Percentiles rank a stretch among this genome's conserved stretches.
Conservation (phyloP, 2,329 filamentous ascomycete species). For the Cladophialophora chaetospira region DNA sequence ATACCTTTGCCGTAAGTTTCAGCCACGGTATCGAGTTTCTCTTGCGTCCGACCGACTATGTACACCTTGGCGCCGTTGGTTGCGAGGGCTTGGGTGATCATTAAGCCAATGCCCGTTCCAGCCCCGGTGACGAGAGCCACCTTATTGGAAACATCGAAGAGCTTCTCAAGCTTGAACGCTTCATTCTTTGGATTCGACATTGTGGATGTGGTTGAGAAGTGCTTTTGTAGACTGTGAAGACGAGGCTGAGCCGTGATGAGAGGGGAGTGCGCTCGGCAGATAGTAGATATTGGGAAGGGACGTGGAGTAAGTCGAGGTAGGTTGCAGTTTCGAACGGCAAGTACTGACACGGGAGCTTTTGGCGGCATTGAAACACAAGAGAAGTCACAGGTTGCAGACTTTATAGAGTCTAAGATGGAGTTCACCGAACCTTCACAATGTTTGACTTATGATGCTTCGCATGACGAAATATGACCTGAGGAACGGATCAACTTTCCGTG, state of each 20-base stretch:
- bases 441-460: background rate
- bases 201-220: constrained; percentile 21
- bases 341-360: background rate
- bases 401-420: too few species aligned
- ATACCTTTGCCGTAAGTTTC: constrained; percentile 48
- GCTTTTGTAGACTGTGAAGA: constrained; percentile 19
- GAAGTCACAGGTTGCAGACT: too few species aligned
- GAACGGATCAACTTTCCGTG: background rate
- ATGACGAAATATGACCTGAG: background rate
- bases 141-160: constrained; percentile 58
- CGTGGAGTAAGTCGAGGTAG: background rate
- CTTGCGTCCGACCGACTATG: constrained; percentile 56
- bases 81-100: constrained; percentile 61
- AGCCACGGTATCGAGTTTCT: constrained; percentile 41
- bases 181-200: constrained; percentile 30
- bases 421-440: background rate
- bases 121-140: constrained; percentile 64
- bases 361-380: background rate
- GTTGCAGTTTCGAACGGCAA: background rate
- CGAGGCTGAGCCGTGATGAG: constrained; percentile 22
- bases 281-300: background rate
- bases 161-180: constrained; percentile 43
- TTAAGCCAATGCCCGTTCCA: constrained; percentile 66
- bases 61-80: constrained; percentile 65
- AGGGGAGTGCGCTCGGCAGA: background rate